Evolutionary conservation across 805 yeast species (phyloP).

Genomic region (Candida tammaniensis): DNA sequence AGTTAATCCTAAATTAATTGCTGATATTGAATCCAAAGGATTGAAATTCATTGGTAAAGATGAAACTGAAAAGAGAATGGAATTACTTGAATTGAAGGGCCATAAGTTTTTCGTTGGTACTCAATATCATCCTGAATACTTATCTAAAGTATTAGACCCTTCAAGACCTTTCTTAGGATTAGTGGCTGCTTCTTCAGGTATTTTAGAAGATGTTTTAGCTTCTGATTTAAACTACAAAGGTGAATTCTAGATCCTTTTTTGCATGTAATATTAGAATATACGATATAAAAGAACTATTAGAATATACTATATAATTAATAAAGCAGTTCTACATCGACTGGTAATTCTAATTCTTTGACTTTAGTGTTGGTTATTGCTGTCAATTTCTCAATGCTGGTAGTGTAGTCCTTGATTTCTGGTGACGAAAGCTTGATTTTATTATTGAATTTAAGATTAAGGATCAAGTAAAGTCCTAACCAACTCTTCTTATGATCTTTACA

Average conservation of each 20-base stretch:
- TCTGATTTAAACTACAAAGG: slow-evolving; percentile 43
- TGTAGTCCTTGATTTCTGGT: slow-evolving; percentile 20
- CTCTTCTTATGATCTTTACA: slow-evolving; percentile 66
- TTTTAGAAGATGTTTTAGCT: slow-evolving; percentile 61
- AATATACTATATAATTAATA: no score
- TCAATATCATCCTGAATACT: slow-evolving; percentile 97
- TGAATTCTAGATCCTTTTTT: slow-evolving; percentile 28
- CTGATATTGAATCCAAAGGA: slow-evolving; percentile 70
- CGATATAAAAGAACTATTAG: no score
- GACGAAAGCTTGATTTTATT: slow-evolving; percentile 16
- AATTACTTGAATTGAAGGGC: slow-evolving; percentile 77
- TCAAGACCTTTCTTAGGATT: slow-evolving; percentile 95
- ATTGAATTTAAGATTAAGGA: slow-evolving; percentile 19
- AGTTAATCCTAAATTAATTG: slow-evolving; percentile 82
- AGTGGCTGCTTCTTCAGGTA: slow-evolving; percentile 90
- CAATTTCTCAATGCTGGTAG: slow-evolving; percentile 23
- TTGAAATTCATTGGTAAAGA: slow-evolving; percentile 91
- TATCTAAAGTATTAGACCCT: slow-evolving; percentile 94
- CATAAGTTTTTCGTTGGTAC: slow-evolving; percentile 94
- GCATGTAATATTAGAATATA: not conserved
- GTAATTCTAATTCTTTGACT: slow-evolving; percentile 15
- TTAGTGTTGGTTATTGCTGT: slow-evolving; percentile 18
- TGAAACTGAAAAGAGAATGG: slow-evolving; percentile 89
- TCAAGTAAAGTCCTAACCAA: slow-evolving; percentile 64
- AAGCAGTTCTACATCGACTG: no score